A percentile compares a stretch with the other conserved stretches of the same genome.
Evolutionary conservation across 306 rosid species (phyloP).

Genomic region (Boehmeria nivea): DNA sequence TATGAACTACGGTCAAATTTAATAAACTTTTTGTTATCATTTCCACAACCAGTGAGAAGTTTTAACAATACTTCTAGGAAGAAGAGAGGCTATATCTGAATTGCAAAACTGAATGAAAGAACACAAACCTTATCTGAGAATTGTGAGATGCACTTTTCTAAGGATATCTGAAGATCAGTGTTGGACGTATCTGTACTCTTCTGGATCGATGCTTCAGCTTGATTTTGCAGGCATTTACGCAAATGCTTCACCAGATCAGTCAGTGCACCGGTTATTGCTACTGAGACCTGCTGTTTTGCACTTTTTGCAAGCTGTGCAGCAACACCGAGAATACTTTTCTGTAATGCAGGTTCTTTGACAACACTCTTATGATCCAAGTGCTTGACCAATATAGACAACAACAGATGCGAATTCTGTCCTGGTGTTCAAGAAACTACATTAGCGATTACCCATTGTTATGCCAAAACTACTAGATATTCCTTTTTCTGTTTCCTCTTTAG

Average conservation of each 20-base stretch:
- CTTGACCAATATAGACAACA: conserved; percentile 79
- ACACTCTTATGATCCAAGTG: conserved; percentile 97
- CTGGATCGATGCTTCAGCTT: conserved; percentile 45
- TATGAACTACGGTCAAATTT: no score
- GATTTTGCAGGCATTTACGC: conserved; percentile 66
- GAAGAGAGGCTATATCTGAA: no score
- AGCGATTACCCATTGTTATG: not conserved
- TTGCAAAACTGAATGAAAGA: no score
- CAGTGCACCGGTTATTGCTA: conserved; percentile 65
- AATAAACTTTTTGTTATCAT: no score
- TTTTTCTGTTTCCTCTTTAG: no score
- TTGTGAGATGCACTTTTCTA: conserved; percentile 67
- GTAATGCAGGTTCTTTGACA: conserved; percentile 57
- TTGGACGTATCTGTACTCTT: conserved; percentile 43
- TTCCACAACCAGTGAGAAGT: no score
- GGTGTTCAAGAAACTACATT: conserved; percentile 27
- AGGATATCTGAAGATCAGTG: conserved; percentile 55
- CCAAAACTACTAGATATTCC: no score
- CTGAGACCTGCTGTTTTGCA: conserved; percentile 58
- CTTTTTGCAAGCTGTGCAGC: conserved; percentile 60
- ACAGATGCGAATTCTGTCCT: conserved; percentile 76
- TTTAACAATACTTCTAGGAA: no score
- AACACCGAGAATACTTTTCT: conserved; percentile 54
- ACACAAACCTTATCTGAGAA: conserved; percentile 63
- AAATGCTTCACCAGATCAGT: conserved; percentile 74